Percentiles rank a stretch among this genome's conserved stretches.
Conservation (phyloP, 495 filamentous ascomycete genomes). For the Trichodelitschia bisporula region DNA sequence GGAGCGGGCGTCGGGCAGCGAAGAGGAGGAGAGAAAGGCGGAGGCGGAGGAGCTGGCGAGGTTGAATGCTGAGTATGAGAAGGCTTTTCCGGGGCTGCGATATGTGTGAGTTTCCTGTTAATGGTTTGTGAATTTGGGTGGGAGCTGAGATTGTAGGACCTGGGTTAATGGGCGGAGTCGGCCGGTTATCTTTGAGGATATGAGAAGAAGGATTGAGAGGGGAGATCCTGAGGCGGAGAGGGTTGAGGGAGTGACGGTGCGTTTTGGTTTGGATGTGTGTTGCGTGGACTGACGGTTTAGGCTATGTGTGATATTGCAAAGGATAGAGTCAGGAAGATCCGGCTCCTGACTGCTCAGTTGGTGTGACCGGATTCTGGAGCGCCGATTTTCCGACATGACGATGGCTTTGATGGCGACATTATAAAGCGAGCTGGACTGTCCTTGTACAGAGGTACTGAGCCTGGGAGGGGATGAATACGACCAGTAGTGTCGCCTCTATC, state of each 20-base stretch:
- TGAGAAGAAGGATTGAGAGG: constrained; percentile 48
- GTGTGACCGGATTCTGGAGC: too few species aligned
- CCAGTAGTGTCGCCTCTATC: too few species aligned
- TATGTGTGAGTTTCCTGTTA: constrained; percentile 40
- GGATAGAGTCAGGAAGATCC: constrained; percentile 30
- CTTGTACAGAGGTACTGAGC: too few species aligned
- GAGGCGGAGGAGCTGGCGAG: constrained; percentile 31
- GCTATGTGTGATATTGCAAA: constrained; percentile 53
- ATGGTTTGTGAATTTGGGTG: not conserved
- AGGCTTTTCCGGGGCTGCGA: constrained; percentile 49
- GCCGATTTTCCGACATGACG: too few species aligned
- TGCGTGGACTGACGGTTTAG: constrained; percentile 13
- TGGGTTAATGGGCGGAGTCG: constrained; percentile 73
- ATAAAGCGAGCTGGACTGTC: too few species aligned
- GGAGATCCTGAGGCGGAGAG: constrained; percentile 43
- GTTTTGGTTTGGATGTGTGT: constrained; percentile 4
- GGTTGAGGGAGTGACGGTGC: constrained; percentile 50
- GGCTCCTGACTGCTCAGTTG: too few species aligned
- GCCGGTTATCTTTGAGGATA: constrained; percentile 58
- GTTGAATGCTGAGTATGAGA: constrained; percentile 68
- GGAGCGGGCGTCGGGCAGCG: constrained; percentile 15
- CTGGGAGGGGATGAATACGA: too few species aligned
- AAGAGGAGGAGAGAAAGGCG: constrained; percentile 22
- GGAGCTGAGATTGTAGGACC: constrained; percentile 22
- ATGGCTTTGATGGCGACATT: too few species aligned